phyloP scores from a whole-genome alignment of 164 flowering plant species.

The Vitis vinifera region ASM3070453v1 NC_081823.1:1708001-1708500 shows the following conservation, averaged over 20 bases:
- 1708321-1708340: conserved; percentile 3
- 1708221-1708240: too few relatives aligned
- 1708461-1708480: conserved; percentile 4
- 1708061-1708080: too few relatives aligned
- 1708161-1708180: conserved; percentile 3
- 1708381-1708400: too few relatives aligned
- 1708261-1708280: neutral
- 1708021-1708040: too few relatives aligned
- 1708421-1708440: neutral
- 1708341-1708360: too few relatives aligned
- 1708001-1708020: conserved; percentile 9
- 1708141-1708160: conserved; percentile 3
- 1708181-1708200: too few relatives aligned
- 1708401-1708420: neutral
- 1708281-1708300: neutral
- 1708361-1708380: too few relatives aligned
- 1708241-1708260: too few relatives aligned
- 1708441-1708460: neutral
- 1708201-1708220: too few relatives aligned
- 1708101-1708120: neutral
- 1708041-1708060: too few relatives aligned
- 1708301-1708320: conserved; percentile 4
- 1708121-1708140: neutral
- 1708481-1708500: conserved; percentile 1
- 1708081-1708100: neutral